A percentile compares a stretch with the other conserved stretches of the same genome.
These are phyloP conservation scores for Coemansia sp. DNA, from an alignment of 192 early-diverging fungal genomes.

Conservation along the genomic window DNA sequence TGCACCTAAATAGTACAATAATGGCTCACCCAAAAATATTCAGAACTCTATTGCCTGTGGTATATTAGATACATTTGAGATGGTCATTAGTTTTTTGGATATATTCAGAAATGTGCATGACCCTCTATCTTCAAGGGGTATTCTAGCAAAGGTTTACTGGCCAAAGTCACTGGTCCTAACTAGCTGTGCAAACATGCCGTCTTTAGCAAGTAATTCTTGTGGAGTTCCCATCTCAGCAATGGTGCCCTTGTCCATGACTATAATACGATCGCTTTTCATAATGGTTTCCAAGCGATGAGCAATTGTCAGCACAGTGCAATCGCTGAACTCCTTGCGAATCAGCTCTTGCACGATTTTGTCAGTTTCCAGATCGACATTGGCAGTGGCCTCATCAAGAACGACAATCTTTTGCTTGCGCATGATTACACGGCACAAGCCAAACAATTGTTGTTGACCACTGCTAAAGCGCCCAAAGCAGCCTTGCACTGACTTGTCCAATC, in stretches of 20 bases:
- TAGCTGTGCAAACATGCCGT: slow-evolving; percentile 3
- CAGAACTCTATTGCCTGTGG: too few relatives aligned
- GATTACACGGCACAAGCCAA: slow-evolving; percentile 63
- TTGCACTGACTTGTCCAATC: not conserved
- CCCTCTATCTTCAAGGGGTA: too few relatives aligned
- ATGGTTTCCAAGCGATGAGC: slow-evolving; percentile 73
- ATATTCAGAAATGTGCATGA: too few relatives aligned
- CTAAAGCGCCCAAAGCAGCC: slow-evolving; percentile 4
- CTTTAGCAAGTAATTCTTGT: slow-evolving; percentile 50
- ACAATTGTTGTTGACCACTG: slow-evolving; percentile 61
- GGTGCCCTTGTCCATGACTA: slow-evolving; percentile 65
- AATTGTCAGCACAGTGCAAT: slow-evolving; percentile 61
- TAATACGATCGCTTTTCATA: slow-evolving; percentile 62
- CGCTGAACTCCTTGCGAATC: too few relatives aligned
- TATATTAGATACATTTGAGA: too few relatives aligned
- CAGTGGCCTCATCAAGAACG: slow-evolving; percentile 3
- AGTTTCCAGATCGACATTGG: slow-evolving; percentile 53
- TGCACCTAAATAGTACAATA: too few relatives aligned
- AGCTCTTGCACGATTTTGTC: slow-evolving; percentile 14
- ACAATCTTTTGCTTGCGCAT: slow-evolving; percentile 46
- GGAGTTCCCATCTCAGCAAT: slow-evolving; percentile 65
- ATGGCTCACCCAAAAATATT: too few relatives aligned
- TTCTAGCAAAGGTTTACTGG: not conserved
- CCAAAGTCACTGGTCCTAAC: slow-evolving; percentile 3
- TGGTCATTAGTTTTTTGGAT: too few relatives aligned